These are phyloP conservation scores for Penicillium lagena DNA, from an alignment of 495 filamentous ascomycete genomes.

Conservation along the genomic window DNA sequence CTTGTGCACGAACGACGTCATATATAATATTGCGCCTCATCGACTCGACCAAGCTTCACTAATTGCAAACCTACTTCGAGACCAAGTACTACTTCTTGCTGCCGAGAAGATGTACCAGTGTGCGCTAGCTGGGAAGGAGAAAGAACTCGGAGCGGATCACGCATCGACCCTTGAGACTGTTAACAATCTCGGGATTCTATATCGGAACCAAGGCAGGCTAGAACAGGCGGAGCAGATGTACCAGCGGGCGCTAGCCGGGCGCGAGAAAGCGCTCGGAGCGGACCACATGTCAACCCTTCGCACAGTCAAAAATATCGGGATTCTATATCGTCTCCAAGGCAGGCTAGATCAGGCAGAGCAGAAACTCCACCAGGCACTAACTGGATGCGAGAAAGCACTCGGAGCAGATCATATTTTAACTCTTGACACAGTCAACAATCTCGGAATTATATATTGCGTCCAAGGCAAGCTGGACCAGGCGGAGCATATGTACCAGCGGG, in stretches of 20 bases:
- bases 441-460: too few species aligned
- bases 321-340: slow-evolving; percentile 14
- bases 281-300: slow-evolving; percentile 21
- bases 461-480: too few species aligned
- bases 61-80: background rate
- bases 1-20: background rate
- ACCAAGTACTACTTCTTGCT: background rate
- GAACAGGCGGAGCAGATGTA: slow-evolving; percentile 19
- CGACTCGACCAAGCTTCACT: too few species aligned
- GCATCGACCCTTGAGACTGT: background rate
- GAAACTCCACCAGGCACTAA: too few species aligned
- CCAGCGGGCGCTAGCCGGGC: slow-evolving; percentile 15
- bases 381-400: too few species aligned
- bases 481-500: too few species aligned
- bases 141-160: background rate
- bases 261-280: slow-evolving; percentile 20
- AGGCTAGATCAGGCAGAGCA: slow-evolving; percentile 18
- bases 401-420: too few species aligned
- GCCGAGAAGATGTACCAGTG: slow-evolving; percentile 15
- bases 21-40: background rate
- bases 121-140: slow-evolving; percentile 25
- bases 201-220: slow-evolving; percentile 15
- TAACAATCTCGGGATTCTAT: slow-evolving; percentile 14
- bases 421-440: too few species aligned
- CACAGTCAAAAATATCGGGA: slow-evolving; percentile 22